Evolutionary conservation across 2,329 filamentous ascomycete species (phyloP).

Genomic region (Ophiostoma piceae): DNA sequence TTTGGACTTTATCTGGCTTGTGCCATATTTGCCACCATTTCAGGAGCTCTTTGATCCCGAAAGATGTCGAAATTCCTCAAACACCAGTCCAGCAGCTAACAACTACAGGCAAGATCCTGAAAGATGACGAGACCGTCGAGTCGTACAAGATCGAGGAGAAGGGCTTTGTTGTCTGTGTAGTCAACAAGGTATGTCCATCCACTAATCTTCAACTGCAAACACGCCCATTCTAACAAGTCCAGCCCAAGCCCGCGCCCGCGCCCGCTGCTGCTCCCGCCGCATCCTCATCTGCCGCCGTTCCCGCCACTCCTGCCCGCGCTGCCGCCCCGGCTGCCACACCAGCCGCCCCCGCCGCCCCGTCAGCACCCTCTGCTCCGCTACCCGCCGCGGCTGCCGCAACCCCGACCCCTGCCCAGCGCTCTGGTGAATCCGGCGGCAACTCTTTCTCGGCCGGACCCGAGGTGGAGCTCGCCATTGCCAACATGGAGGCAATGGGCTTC

Average conservation of each 20-base stretch:
- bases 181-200: conserved; percentile 68
- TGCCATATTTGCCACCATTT: neutral
- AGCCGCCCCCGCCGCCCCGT: conserved; percentile 45
- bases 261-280: conserved; percentile 51
- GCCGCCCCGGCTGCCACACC: conserved; percentile 48
- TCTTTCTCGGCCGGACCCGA: conserved; percentile 76
- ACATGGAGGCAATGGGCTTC: conserved; percentile 98
- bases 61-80: neutral
- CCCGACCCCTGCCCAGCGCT: conserved; percentile 48
- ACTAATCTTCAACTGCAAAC: neutral
- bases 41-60: too few species aligned
- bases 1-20: neutral
- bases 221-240: neutral
- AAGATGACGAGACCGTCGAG: conserved; percentile 94
- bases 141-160: conserved; percentile 99
- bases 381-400: conserved; percentile 33
- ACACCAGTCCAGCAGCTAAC: neutral
- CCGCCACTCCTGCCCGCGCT: conserved; percentile 52
- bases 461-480: conserved; percentile 73
- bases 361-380: conserved; percentile 43
- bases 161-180: conserved; percentile 98
- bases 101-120: conserved; percentile 82
- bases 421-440: conserved; percentile 34
- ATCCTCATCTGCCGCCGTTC: conserved; percentile 42
- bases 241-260: conserved; percentile 67